Conservation (phyloP, 129 eudicot genomes). For the Flaveria bidentis region DNA sequence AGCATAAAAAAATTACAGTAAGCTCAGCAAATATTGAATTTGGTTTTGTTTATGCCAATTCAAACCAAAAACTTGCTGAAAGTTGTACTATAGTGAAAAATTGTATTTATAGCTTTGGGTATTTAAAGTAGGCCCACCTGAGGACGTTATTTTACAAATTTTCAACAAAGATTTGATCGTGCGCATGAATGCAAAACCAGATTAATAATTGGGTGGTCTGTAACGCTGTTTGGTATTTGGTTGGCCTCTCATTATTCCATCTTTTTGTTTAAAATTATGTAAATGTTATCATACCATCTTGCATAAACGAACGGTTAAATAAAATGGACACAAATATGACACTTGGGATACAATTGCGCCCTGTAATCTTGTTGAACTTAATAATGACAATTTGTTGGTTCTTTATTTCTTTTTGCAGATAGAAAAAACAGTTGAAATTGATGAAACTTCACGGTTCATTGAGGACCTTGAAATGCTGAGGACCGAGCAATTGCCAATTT, state of each 20-base stretch:
- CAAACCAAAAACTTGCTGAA: neutral
- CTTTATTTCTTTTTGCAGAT: slow-evolving; percentile 36
- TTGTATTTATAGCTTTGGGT: neutral
- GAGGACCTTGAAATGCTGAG: slow-evolving; percentile 84
- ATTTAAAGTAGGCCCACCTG: neutral
- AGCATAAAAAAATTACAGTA: neutral
- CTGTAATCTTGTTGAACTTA: neutral
- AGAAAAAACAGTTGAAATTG: slow-evolving; percentile 87
- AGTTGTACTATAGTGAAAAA: too few relatives aligned
- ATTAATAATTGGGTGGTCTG: too few relatives aligned
- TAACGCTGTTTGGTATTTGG: too few relatives aligned
- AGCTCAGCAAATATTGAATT: neutral
- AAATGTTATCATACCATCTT: too few relatives aligned
- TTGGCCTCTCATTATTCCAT: too few relatives aligned
- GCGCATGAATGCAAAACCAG: neutral
- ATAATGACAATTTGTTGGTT: neutral
- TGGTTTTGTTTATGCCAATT: too few relatives aligned
- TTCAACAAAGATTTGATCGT: neutral
- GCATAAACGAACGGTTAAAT: too few relatives aligned
- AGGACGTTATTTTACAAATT: neutral
- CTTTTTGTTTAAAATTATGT: too few relatives aligned
- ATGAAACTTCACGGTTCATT: slow-evolving; percentile 67
- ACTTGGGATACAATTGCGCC: neutral
- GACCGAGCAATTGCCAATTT: slow-evolving; percentile 49
- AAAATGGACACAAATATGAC: too few relatives aligned